Conservation (phyloP, 2,329 filamentous ascomycete genomes). For the Colletotrichum endophyticum region DNA sequence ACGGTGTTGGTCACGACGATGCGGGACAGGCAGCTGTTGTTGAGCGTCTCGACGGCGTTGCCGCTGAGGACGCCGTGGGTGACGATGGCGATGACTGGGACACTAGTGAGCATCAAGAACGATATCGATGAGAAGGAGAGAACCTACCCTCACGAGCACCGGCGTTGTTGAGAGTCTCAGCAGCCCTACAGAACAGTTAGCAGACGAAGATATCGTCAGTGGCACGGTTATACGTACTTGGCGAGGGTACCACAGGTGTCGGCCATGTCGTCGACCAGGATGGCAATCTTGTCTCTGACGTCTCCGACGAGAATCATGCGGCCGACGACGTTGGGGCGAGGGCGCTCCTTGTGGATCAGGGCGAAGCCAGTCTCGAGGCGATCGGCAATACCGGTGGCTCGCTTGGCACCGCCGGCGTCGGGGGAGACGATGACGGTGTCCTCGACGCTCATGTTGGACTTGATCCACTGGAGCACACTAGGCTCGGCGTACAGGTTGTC, state of each 20-base stretch:
- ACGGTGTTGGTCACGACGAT: conserved; percentile 85
- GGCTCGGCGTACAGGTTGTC: conserved; percentile 85
- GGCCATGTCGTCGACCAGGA: conserved; percentile 97
- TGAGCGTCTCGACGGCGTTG: conserved; percentile 85
- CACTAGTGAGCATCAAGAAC: background rate
- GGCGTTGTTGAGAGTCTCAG: conserved; percentile 14
- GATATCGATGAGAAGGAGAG: background rate
- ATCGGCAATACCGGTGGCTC: conserved; percentile 85
- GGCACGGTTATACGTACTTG: conserved; percentile 70
- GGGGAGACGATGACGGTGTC: conserved; percentile 88
- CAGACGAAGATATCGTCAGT: background rate
- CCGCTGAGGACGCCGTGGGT: conserved; percentile 92
- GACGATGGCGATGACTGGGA: conserved; percentile 80
- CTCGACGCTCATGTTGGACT: conserved; percentile 74
- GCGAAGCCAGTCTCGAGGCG: conserved; percentile 83
- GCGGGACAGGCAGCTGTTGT: conserved; percentile 75
- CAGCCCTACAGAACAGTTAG: conserved; percentile 5
- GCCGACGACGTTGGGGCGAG: conserved; percentile 76
- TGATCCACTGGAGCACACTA: conserved; percentile 82
- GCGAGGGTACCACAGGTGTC: conserved; percentile 86
- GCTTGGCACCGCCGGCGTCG: conserved; percentile 86
- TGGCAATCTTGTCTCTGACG: conserved; percentile 88
- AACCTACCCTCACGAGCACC: conserved; percentile 15
- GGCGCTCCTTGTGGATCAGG: conserved; percentile 82
- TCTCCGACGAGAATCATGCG: conserved; percentile 95